These are phyloP conservation scores for Malus hybrid DNA, from an alignment of 331 rosid genomes.

Conservation along the genomic window DNA sequence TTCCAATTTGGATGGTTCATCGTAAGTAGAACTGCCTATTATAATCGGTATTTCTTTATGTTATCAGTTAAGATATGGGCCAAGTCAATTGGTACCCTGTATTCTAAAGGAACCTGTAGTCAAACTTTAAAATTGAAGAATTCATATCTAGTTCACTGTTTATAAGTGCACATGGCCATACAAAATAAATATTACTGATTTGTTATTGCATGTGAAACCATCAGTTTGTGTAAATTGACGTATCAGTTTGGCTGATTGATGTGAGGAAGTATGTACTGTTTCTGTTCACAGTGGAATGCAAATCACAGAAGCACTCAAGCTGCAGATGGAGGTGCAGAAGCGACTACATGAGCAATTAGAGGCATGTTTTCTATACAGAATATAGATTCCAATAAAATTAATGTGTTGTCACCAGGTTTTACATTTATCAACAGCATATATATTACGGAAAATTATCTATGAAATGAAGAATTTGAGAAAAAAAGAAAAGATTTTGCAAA, in stretches of 20 bases:
- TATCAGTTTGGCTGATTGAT: slow-evolving; percentile 1
- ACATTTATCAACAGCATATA: background rate
- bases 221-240: background rate
- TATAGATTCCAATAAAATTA: slow-evolving; percentile 4
- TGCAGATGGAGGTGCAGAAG: slow-evolving; percentile 99
- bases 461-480: background rate
- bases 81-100: background rate
- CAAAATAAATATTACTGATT: background rate
- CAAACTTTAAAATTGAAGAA: background rate
- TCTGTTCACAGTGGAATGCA: slow-evolving; percentile 79
- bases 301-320: slow-evolving; percentile 97
- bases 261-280: slow-evolving; percentile 6
- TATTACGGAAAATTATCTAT: background rate
- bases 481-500: background rate
- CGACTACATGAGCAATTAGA: slow-evolving; percentile 97
- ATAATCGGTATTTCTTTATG: background rate
- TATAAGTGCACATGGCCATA: background rate
- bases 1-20: slow-evolving; percentile 75
- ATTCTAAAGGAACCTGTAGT: background rate
- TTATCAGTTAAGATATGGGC: slow-evolving; percentile 6
- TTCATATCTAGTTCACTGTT: background rate
- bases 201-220: background rate
- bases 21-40: slow-evolving; percentile 57
- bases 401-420: background rate
- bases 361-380: slow-evolving; percentile 41